Conservation (phyloP, 257 asterid genomes). For the Nicotiana tabacum region DNA sequence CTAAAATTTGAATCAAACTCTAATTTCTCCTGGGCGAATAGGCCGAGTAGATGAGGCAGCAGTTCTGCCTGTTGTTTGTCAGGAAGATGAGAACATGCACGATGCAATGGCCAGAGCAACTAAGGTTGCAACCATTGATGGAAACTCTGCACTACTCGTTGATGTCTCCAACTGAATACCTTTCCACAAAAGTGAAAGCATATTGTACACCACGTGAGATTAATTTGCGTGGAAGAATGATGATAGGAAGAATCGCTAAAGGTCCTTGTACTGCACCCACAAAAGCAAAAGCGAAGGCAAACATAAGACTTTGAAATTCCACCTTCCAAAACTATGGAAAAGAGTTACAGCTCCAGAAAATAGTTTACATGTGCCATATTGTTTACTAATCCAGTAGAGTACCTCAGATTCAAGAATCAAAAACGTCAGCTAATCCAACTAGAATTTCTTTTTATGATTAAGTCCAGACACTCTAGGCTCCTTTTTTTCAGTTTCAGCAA, state of each 20-base stretch:
- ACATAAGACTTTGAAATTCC: not conserved
- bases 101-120: slow-evolving; percentile 40
- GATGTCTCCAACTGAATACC: slow-evolving; percentile 74
- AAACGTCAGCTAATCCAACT: not conserved
- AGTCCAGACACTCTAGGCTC: not conserved
- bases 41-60: not conserved
- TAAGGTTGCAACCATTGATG: slow-evolving; percentile 69
- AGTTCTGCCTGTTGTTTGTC: not conserved
- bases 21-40: too few species aligned
- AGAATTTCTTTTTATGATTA: not conserved
- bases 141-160: slow-evolving; percentile 74
- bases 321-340: not conserved
- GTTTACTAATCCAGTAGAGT: not conserved
- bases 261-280: slow-evolving; percentile 65
- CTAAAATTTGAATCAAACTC: not conserved
- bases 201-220: slow-evolving; percentile 83
- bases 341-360: not conserved
- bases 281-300: slow-evolving; percentile 10
- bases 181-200: slow-evolving; percentile 90
- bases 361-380: not conserved
- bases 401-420: not conserved
- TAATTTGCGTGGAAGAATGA: slow-evolving; percentile 81
- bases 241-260: slow-evolving; percentile 70
- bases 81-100: not conserved
- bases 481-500: not conserved